These are phyloP conservation scores for Rhodamnia argentea DNA, from an alignment of 345 rosid species.

Conservation along the genomic window DNA sequence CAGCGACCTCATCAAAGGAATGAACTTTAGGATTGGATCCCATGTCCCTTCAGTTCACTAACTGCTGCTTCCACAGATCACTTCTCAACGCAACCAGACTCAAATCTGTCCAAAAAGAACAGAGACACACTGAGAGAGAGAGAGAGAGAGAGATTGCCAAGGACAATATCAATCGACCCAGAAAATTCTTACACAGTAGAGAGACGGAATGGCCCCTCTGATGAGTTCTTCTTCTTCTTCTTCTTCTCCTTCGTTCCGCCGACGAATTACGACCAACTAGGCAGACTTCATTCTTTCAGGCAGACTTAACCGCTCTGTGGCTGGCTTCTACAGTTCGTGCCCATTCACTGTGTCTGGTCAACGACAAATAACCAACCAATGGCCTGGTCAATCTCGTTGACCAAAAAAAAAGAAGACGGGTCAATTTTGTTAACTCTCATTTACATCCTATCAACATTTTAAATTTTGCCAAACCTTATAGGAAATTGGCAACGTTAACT, in stretches of 20 bases:
- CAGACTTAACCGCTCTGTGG: not conserved
- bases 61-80: not conserved
- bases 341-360: not conserved
- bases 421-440: no score
- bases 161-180: not conserved
- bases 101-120: not conserved
- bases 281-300: not conserved
- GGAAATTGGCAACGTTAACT: no score
- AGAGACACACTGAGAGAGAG: not conserved
- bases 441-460: not conserved
- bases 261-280: not conserved
- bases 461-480: not conserved
- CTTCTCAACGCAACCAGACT: not conserved
- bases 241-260: not conserved
- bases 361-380: not conserved
- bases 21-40: conserved; percentile 16
- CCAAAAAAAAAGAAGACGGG: no score
- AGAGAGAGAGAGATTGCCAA: not conserved
- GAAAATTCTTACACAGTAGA: not conserved
- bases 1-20: conserved; percentile 34
- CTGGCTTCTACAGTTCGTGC: not conserved
- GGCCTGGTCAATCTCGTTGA: no score
- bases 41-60: conserved; percentile 7
- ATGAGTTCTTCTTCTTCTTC: not conserved
- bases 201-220: not conserved